A percentile compares a stretch with the other conserved stretches of the same genome.
phyloP scores from a whole-genome alignment of 345 rosid genomes.

The thale cress (Arabidopsis thaliana) region TAIR10.1 NC_003071.7:8925001-8925500 shows the following conservation, averaged over 20 bases:
- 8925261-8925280: constrained; percentile 59
- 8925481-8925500: constrained; percentile 66
- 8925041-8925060: constrained; percentile 39
- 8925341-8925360: constrained; percentile 57
- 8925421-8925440: not conserved
- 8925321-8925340: constrained; percentile 70
- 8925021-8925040: constrained; percentile 32
- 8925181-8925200: constrained; percentile 73
- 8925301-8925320: constrained; percentile 76
- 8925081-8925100: constrained; percentile 38
- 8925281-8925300: constrained; percentile 55
- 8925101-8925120: not conserved
- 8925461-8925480: constrained; percentile 40
- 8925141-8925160: constrained; percentile 62
- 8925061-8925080: not conserved
- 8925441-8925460: not conserved
- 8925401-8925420: not conserved
- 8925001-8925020: constrained; percentile 16
- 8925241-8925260: constrained; percentile 56
- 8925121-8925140: constrained; percentile 66
- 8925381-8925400: not conserved
- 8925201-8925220: constrained; percentile 78
- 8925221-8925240: constrained; percentile 56
- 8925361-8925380: constrained; percentile 50
- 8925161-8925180: constrained; percentile 80